These are phyloP conservation scores for Chrysosphaeria jannelii DNA, from an alignment of 2,329 filamentous ascomycete species.

Conservation along the genomic window DNA sequence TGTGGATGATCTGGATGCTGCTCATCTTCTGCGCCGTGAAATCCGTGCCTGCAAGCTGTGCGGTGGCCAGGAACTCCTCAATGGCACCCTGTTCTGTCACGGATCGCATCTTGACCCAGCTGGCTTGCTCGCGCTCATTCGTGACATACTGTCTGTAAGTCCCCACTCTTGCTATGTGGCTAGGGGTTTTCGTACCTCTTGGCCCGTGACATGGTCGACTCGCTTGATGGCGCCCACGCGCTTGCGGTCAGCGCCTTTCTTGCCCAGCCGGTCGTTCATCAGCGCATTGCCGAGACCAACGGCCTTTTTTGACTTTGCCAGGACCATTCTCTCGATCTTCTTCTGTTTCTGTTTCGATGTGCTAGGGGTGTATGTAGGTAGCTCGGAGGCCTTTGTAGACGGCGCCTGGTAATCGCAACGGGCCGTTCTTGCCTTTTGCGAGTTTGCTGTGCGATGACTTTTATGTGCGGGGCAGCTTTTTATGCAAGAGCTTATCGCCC, in stretches of 20 bases:
- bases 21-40: conserved; percentile 98
- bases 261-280: conserved; percentile 97
- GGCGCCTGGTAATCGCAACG: too few species aligned
- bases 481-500: too few species aligned
- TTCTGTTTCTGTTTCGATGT: too few species aligned
- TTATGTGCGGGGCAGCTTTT: too few species aligned
- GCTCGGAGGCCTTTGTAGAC: too few species aligned
- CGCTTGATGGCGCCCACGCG: conserved; percentile 27
- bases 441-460: too few species aligned
- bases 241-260: conserved; percentile 62
- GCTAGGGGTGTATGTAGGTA: too few species aligned
- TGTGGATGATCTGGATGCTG: conserved; percentile 95
- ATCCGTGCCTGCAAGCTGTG: conserved; percentile 89
- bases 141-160: conserved; percentile 38
- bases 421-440: too few species aligned
- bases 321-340: conserved; percentile 17
- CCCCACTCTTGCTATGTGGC: neutral
- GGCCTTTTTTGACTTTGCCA: conserved; percentile 77
- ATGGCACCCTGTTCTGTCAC: conserved; percentile 90
- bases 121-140: conserved; percentile 66
- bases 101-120: conserved; percentile 98
- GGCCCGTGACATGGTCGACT: conserved; percentile 51
- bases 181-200: conserved; percentile 19
- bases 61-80: conserved; percentile 87
- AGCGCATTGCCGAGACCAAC: conserved; percentile 89